These are phyloP conservation scores for Ramicandelaber brevisporus DNA, from an alignment of 192 early-diverging fungal genomes.

Conservation along the genomic window DNA sequence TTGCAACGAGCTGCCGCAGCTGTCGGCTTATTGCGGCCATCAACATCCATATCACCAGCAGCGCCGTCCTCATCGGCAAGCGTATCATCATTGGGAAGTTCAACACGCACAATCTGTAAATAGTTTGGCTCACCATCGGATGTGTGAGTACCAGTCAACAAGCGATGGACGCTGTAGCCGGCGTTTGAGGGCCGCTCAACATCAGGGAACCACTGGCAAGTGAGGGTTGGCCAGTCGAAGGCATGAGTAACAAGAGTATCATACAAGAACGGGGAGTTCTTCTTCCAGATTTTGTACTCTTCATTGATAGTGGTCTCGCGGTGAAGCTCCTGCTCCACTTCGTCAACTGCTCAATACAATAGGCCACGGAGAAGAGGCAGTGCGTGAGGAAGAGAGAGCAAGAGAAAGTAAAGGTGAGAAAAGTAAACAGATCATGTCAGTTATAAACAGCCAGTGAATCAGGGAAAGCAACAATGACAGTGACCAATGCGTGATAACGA, in stretches of 20 bases:
- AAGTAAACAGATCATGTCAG: no score
- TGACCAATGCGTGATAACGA: no score
- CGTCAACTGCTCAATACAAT: no score
- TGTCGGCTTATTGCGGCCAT: conserved; percentile 57
- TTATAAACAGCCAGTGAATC: no score
- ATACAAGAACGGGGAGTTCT: conserved; percentile 97
- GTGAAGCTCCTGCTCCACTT: conserved; percentile 13
- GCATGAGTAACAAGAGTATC: conserved; percentile 94
- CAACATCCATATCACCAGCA: conserved; percentile 40
- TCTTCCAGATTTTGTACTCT: conserved; percentile 99
- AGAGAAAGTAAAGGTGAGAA: no score
- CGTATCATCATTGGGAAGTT: conserved; percentile 46
- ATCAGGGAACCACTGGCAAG: conserved; percentile 92
- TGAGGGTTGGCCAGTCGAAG: conserved; percentile 95
- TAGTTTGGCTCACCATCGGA: conserved; percentile 91
- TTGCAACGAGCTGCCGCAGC: conserved; percentile 58
- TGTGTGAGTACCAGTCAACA: conserved; percentile 90
- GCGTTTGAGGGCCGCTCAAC: conserved; percentile 76
- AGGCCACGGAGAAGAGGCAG: no score
- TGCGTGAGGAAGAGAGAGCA: no score
- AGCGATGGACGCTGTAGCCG: conserved; percentile 67
- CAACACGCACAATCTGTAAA: conserved; percentile 81
- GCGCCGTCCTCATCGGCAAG: conserved; percentile 29
- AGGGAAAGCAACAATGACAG: no score
- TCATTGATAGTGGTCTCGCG: conserved; percentile 81